These are phyloP conservation scores for Lepidium aucheri DNA, from an alignment of 345 rosid species.

Conservation along the genomic window DNA sequence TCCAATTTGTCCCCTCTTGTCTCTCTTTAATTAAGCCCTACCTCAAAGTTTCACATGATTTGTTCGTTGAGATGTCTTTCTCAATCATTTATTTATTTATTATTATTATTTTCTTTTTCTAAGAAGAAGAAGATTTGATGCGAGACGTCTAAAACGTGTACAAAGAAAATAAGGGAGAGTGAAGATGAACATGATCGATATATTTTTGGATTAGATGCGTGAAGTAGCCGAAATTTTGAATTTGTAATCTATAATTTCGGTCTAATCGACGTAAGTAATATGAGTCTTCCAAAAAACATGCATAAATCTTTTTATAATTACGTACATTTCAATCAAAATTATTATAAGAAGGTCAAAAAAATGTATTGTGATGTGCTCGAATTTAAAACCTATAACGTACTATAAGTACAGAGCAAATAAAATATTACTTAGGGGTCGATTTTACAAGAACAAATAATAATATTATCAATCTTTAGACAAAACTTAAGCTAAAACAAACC, in stretches of 20 bases:
- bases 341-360: too few species aligned
- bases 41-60: constrained; percentile 24
- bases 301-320: background rate
- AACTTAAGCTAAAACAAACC: too few species aligned
- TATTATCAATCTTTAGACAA: too few species aligned
- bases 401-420: too few species aligned
- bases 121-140: background rate
- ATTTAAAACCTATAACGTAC: too few species aligned
- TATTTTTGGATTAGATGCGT: constrained; percentile 18
- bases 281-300: background rate
- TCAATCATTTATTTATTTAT: background rate
- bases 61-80: constrained; percentile 11
- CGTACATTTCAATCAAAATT: too few species aligned
- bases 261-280: background rate
- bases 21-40: background rate
- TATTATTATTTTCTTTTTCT: too few species aligned
- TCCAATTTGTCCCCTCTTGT: constrained; percentile 14
- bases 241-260: background rate
- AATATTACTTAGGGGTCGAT: too few species aligned
- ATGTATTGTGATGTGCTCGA: too few species aligned
- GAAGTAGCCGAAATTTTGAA: background rate
- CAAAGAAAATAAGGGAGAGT: background rate
- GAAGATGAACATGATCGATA: background rate
- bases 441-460: too few species aligned
- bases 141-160: constrained; percentile 21